phyloP scores from a whole-genome alignment of 2,329 filamentous ascomycete species.

The Arachnomyces sp. region DNA sequence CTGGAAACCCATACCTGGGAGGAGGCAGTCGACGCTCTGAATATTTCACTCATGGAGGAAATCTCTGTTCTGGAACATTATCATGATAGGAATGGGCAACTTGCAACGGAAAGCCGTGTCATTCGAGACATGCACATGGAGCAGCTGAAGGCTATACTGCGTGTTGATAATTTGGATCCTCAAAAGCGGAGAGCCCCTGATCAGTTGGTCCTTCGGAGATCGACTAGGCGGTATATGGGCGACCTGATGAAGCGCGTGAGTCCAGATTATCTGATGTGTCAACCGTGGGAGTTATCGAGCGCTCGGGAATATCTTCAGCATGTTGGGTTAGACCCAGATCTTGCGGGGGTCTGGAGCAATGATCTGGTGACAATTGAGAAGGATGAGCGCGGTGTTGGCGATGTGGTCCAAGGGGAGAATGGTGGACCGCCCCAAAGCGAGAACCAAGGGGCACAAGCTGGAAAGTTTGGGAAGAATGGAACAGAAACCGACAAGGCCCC shows the following conservation, averaged over 20 bases:
- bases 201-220: slow-evolving; percentile 22
- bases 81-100: slow-evolving; percentile 18
- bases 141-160: slow-evolving; percentile 25
- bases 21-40: slow-evolving; percentile 17
- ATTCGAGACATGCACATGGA: slow-evolving; percentile 27
- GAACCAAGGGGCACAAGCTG: slow-evolving; percentile 13
- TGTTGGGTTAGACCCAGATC: slow-evolving; percentile 19
- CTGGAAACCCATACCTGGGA: slow-evolving; percentile 16
- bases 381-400: not conserved
- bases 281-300: slow-evolving; percentile 21
- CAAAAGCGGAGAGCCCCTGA: slow-evolving; percentile 17
- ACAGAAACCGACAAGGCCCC: too few species aligned
- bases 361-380: slow-evolving; percentile 15
- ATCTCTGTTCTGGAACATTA: slow-evolving; percentile 14
- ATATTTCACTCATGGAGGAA: slow-evolving; percentile 18
- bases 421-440: slow-evolving; percentile 5
- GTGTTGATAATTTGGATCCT: slow-evolving; percentile 24
- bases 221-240: slow-evolving; percentile 14
- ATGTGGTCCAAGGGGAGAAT: too few species aligned
- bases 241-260: slow-evolving; percentile 6
- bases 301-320: slow-evolving; percentile 25
- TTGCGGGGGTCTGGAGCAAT: slow-evolving; percentile 28
- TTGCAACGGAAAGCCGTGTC: slow-evolving; percentile 20
- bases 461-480: too few species aligned
- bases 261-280: slow-evolving; percentile 23